Evolutionary conservation across 805 yeast species (phyloP).

Genomic region (Suhomyces emberorum): DNA sequence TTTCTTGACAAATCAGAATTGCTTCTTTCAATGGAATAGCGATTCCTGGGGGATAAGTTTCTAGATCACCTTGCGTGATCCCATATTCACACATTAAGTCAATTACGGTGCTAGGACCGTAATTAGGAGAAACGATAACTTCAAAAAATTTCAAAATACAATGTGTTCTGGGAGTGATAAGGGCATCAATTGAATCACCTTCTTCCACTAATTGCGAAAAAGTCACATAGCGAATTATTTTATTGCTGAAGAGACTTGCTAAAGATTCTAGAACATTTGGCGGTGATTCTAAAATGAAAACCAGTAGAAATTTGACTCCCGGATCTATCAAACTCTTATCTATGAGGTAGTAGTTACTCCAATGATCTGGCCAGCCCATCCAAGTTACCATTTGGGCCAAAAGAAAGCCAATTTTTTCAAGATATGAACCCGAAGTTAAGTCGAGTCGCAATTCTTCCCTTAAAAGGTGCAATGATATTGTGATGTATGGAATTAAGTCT

Average conservation of each 20-base stretch:
- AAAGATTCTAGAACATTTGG: conserved; percentile 60
- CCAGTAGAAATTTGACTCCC: conserved; percentile 40
- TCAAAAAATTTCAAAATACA: conserved; percentile 61
- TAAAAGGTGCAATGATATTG: conserved; percentile 67
- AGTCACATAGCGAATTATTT: conserved; percentile 53
- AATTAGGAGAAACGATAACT: conserved; percentile 51
- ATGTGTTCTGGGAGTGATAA: conserved; percentile 65
- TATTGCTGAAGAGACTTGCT: conserved; percentile 43
- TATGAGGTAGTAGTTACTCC: conserved; percentile 57
- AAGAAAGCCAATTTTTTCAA: conserved; percentile 46
- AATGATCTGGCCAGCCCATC: conserved; percentile 71
- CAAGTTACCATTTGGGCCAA: conserved; percentile 60
- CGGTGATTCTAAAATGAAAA: conserved; percentile 49
- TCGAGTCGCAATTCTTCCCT: conserved; percentile 73
- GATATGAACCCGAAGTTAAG: conserved; percentile 34
- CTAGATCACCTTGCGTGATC: conserved; percentile 50
- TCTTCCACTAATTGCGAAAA: conserved; percentile 69
- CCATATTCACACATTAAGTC: conserved; percentile 59
- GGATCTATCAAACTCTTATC: conserved; percentile 33
- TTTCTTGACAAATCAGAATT: conserved; percentile 50
- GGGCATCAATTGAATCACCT: conserved; percentile 52
- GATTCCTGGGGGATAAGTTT: conserved; percentile 73
- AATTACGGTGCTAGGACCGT: conserved; percentile 52
- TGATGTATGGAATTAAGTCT: conserved; percentile 60
- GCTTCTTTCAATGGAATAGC: conserved; percentile 64